Conservation (phyloP, 768 basidiomycete species). For the Trametes gibbosa region DNA sequence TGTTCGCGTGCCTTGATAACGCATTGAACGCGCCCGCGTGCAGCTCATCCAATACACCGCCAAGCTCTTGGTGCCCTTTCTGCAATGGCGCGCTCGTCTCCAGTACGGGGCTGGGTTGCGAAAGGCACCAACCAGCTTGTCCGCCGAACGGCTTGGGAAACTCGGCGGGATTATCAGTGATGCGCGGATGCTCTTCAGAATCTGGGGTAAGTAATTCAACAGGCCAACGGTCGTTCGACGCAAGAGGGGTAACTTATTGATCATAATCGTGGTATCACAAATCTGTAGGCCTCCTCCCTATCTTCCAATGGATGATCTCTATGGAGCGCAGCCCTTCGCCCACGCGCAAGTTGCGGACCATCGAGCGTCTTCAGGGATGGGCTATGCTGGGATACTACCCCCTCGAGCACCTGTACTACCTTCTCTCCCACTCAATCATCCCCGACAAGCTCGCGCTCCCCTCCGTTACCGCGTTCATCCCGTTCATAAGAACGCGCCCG, state of each 20-base stretch:
- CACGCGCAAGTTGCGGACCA: conserved; percentile 66
- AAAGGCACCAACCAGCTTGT: conserved; percentile 48
- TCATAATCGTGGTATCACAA: too few relatives aligned
- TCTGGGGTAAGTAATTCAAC: conserved; percentile 82
- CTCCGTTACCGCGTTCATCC: conserved; percentile 38
- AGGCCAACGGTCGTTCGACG: too few relatives aligned
- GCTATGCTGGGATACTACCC: conserved; percentile 80
- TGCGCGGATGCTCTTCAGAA: conserved; percentile 70
- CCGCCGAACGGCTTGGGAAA: conserved; percentile 51
- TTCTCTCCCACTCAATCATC: conserved; percentile 58
- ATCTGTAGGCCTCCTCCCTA: conserved; percentile 67
- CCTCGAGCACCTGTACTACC: conserved; percentile 72
- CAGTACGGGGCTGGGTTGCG: conserved; percentile 65
- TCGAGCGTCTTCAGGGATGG: conserved; percentile 78
- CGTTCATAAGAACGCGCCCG: conserved; percentile 8
- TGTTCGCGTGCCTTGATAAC: neutral
- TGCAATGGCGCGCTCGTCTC: conserved; percentile 64
- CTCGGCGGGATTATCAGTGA: conserved; percentile 58
- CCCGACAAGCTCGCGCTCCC: conserved; percentile 45
- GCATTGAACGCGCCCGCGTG: neutral
- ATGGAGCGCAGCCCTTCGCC: conserved; percentile 71
- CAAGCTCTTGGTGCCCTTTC: conserved; percentile 65
- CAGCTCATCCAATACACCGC: conserved; percentile 73
- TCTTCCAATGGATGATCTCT: conserved; percentile 76
- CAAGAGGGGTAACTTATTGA: too few relatives aligned